Evolutionary conservation across 768 basidiomycete genomes (phyloP).

Genomic region (Tricholomella constricta): DNA sequence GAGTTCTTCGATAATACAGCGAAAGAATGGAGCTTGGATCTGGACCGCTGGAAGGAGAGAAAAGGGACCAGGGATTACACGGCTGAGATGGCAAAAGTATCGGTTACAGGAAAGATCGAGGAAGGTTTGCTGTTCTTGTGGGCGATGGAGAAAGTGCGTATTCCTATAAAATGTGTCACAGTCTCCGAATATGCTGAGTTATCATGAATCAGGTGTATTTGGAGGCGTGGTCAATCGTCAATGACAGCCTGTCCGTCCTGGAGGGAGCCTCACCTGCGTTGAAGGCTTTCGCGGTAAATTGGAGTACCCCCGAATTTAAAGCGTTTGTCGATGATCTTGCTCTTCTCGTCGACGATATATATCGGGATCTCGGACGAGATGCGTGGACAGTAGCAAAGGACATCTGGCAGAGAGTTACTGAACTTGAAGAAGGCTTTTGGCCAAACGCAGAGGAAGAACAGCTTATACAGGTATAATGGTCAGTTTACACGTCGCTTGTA

Average conservation of each 20-base stretch:
- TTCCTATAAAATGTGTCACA: too few relatives aligned
- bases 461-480: background rate
- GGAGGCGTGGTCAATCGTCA: conserved; percentile 64
- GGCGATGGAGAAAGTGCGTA: conserved; percentile 73
- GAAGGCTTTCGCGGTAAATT: conserved; percentile 57
- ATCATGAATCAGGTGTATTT: conserved; percentile 68
- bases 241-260: conserved; percentile 14
- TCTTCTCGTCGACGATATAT: conserved; percentile 46
- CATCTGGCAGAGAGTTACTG: conserved; percentile 59
- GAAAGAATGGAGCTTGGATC: conserved; percentile 41
- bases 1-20: conserved; percentile 62
- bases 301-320: conserved; percentile 58
- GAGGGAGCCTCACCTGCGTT: conserved; percentile 35
- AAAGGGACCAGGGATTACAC: conserved; percentile 70
- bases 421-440: conserved; percentile 47
- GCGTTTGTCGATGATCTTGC: conserved; percentile 54
- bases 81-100: conserved; percentile 66
- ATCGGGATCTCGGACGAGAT: conserved; percentile 35
- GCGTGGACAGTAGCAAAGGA: conserved; percentile 44
- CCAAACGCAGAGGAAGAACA: conserved; percentile 15
- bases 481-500: too few relatives aligned
- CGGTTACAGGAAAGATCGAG: conserved; percentile 44
- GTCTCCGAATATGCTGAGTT: too few relatives aligned
- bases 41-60: conserved; percentile 52
- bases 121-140: conserved; percentile 75